A percentile compares a stretch with the other conserved stretches of the same genome.
Conservation (phyloP, 192 early-diverging fungal genomes). For the Borealophlyctis nickersoniae region DNA sequence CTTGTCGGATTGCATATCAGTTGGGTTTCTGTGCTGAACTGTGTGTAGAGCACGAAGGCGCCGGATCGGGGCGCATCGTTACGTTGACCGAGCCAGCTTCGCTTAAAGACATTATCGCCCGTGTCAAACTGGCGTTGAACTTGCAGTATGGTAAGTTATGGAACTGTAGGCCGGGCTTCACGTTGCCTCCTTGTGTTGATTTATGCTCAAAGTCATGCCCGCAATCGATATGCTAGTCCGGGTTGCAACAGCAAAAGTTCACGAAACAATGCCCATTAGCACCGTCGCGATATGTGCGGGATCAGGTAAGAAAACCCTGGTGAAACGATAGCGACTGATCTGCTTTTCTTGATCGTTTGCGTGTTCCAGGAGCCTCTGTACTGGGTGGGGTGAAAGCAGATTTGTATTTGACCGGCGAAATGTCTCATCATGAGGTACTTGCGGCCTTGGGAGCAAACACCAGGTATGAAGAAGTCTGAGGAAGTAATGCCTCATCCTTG, state of each 20-base stretch:
- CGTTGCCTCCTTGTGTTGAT: not conserved
- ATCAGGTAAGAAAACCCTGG: constrained; percentile 47
- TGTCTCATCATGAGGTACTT: constrained; percentile 93
- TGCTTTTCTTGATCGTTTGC: too few species aligned
- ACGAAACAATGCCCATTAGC: constrained; percentile 49
- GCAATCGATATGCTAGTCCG: constrained; percentile 60
- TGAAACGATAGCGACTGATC: too few species aligned
- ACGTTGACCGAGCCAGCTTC: constrained; percentile 52
- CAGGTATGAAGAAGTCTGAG: constrained; percentile 26
- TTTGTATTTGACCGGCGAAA: constrained; percentile 89
- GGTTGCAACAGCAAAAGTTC: constrained; percentile 62
- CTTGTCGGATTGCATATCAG: not conserved
- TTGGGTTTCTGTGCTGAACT: not conserved
- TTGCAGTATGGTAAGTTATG: constrained; percentile 52
- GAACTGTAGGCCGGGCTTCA: constrained; percentile 9
- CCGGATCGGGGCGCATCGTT: constrained; percentile 62
- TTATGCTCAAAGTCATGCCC: not conserved
- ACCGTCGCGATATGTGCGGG: constrained; percentile 92
- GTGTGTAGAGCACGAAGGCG: constrained; percentile 47
- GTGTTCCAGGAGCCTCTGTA: constrained; percentile 56
- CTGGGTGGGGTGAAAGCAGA: constrained; percentile 61
- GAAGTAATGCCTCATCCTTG: not conserved
- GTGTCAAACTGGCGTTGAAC: constrained; percentile 62
- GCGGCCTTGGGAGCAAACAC: constrained; percentile 71
- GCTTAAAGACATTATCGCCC: constrained; percentile 50